phyloP scores from a whole-genome alignment of 148 eudicot species.

The Simmondsia chinensis region DNA sequence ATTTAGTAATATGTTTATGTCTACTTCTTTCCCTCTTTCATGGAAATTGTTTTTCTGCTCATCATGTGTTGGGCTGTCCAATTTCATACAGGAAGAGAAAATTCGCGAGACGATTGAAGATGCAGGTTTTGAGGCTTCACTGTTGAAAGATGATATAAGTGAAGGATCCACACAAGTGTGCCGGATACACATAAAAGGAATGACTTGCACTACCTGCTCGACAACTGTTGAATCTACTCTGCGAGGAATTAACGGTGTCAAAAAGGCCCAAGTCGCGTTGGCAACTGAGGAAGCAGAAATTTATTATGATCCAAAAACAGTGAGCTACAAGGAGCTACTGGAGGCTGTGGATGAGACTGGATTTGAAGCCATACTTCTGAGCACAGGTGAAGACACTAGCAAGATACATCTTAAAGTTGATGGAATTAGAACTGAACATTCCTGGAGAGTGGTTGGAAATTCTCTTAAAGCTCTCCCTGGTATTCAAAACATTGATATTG shows the following conservation, averaged over 20 bases:
- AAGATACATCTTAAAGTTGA: constrained; percentile 56
- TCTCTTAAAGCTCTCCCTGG: constrained; percentile 74
- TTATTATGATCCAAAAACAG: constrained; percentile 53
- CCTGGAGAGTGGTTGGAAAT: constrained; percentile 37
- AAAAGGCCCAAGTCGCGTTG: constrained; percentile 69
- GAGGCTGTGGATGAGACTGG: constrained; percentile 59
- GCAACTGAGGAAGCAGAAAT: constrained; percentile 84
- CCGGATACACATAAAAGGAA: constrained; percentile 60
- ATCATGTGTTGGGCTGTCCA: not conserved
- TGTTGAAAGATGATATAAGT: constrained; percentile 37
- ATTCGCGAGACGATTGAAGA: constrained; percentile 50
- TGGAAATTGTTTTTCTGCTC: not conserved
- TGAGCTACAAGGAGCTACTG: constrained; percentile 36
- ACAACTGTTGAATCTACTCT: constrained; percentile 58
- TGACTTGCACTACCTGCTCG: constrained; percentile 90
- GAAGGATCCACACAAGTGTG: constrained; percentile 47
- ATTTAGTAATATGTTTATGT: too few species aligned
- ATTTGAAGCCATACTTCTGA: constrained; percentile 63
- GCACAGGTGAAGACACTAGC: constrained; percentile 68
- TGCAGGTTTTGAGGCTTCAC: constrained; percentile 53
- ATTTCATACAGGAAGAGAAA: constrained; percentile 25
- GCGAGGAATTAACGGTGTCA: constrained; percentile 47
- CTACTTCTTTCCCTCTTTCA: not conserved
- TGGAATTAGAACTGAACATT: constrained; percentile 34
- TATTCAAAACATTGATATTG: constrained; percentile 44